Base-by-base conservation (phyloP, 1,284 basidiomycete species). In the Butyriboletus appendiculatus region DNA sequence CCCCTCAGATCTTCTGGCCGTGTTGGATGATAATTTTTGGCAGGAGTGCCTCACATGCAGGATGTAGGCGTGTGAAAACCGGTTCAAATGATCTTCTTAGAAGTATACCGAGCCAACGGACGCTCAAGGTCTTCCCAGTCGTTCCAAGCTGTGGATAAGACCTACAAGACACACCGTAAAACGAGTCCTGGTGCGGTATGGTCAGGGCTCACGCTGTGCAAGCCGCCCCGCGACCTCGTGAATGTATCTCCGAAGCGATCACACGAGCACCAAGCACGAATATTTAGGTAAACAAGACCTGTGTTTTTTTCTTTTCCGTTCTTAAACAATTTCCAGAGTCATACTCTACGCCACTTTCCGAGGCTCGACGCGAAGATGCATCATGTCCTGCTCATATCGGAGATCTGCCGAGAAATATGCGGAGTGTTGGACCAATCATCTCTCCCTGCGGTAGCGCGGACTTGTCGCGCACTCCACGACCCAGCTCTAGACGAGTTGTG, bases 401-500 rank as follows among this genome's bases (percentile, higher is more conserved):
- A 66, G 43, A 5, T 66, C 22, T 26, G 35, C 3, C 49, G 47
- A 18, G 55, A 67, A 48, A 62, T 66, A 28, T 64, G 63, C 43
- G 45, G 18, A 10, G 10, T 10, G 28, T 10, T 50, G 28, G 56
- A 62, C 34, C 39, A 52, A 1, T n/a, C 48, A 1, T 64, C 57
- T 18, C 68, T 66, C 22, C 42, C 63, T 7, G 40, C 50, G 2
- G 39, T 69, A 0, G 65, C 67, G 0, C 55, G 53, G 9, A 68
- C 68, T 22, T 70, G 65, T 47, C 61, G 45, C 37, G 56, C 56
- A 4, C 48, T 66, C 45, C 45, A 46, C 7, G 61, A 69, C 40
- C 56, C 61, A 32, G 65, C 67, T 39, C 48, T 66, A 5, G 67
- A 69, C 43, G 61, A 67, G 28, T 24, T 70, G 2, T 66, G 65